These are phyloP conservation scores for Leccinum ambiguum DNA, from an alignment of 1,284 basidiomycete species.

Conservation along the genomic window DNA sequence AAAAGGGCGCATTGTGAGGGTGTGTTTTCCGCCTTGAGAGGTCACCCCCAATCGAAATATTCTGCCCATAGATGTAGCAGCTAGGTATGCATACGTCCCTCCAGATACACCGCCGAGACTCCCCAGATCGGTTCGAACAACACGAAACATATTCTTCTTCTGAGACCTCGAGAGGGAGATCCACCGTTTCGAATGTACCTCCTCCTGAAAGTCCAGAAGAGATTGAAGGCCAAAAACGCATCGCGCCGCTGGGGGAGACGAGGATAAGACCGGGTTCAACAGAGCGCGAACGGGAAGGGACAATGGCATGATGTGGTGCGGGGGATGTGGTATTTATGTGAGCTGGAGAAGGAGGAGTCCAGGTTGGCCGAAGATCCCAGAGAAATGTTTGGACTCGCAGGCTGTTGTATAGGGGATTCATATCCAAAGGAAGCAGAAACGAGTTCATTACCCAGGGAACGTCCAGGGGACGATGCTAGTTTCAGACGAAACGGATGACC, in stretches of 20 bases:
- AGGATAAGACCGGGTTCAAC: constrained; percentile 76
- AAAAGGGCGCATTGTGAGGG: constrained; percentile 56
- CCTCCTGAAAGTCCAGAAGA: constrained; percentile 81
- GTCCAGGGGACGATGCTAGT: constrained; percentile 13
- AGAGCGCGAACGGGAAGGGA: constrained; percentile 60
- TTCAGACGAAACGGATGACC: constrained; percentile 33
- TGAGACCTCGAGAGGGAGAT: constrained; percentile 45
- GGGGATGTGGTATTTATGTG: constrained; percentile 43
- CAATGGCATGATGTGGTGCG: constrained; percentile 62
- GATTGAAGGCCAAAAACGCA: constrained; percentile 80
- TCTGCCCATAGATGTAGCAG: constrained; percentile 63
- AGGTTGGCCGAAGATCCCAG: constrained; percentile 17
- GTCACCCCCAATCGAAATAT: constrained; percentile 65
- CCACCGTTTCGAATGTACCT: constrained; percentile 55
- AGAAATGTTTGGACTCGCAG: constrained; percentile 30
- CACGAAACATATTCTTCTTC: constrained; percentile 62
- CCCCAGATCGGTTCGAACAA: constrained; percentile 64
- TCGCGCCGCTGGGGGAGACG: constrained; percentile 58
- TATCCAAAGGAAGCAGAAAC: constrained; percentile 12
- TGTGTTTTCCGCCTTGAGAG: constrained; percentile 66
- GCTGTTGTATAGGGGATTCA: constrained; percentile 21
- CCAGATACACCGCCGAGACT: constrained; percentile 8
- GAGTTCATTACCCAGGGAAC: constrained; percentile 23
- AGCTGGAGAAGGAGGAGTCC: constrained; percentile 15
- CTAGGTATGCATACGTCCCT: constrained; percentile 44